phyloP scores from a whole-genome alignment of 2,329 filamentous ascomycete genomes.

The Fusarium haematococcum region DNA sequence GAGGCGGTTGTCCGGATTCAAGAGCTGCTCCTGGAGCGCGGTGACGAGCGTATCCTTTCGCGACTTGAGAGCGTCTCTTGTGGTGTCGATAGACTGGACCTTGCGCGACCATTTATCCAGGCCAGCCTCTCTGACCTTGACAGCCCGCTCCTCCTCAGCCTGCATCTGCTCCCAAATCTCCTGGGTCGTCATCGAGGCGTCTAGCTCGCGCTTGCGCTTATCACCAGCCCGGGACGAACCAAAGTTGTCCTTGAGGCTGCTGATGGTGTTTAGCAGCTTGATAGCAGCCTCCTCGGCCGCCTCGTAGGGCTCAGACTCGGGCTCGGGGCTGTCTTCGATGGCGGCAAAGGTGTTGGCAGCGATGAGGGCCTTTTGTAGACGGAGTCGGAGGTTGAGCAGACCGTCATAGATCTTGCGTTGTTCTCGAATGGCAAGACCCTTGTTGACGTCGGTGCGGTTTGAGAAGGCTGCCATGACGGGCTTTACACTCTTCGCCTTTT shows the following conservation, averaged over 20 bases:
- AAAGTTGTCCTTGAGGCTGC: conserved; percentile 74
- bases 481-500: conserved; percentile 47
- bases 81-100: conserved; percentile 61
- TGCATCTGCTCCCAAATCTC: conserved; percentile 81
- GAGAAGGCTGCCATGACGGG: conserved; percentile 47
- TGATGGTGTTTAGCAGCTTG: conserved; percentile 85
- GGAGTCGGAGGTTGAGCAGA: conserved; percentile 89
- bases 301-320: conserved; percentile 68
- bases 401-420: conserved; percentile 90
- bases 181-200: conserved; percentile 67
- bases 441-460: conserved; percentile 73
- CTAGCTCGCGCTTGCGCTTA: conserved; percentile 71
- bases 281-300: conserved; percentile 89
- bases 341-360: conserved; percentile 79
- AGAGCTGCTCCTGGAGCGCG: conserved; percentile 76
- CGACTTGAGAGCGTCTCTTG: conserved; percentile 43
- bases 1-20: conserved; percentile 71
- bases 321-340: conserved; percentile 53
- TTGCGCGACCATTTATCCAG: conserved; percentile 94
- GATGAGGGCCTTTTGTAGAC: conserved; percentile 90
- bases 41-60: conserved; percentile 66
- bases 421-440: conserved; percentile 86
- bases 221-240: conserved; percentile 63
- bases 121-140: conserved; percentile 74
- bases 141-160: conserved; percentile 69